A percentile compares a stretch with the other conserved stretches of the same genome.
Evolutionary conservation across 75 land plant species (phyloP).

Genomic region (Selaginella moellendorffii): DNA sequence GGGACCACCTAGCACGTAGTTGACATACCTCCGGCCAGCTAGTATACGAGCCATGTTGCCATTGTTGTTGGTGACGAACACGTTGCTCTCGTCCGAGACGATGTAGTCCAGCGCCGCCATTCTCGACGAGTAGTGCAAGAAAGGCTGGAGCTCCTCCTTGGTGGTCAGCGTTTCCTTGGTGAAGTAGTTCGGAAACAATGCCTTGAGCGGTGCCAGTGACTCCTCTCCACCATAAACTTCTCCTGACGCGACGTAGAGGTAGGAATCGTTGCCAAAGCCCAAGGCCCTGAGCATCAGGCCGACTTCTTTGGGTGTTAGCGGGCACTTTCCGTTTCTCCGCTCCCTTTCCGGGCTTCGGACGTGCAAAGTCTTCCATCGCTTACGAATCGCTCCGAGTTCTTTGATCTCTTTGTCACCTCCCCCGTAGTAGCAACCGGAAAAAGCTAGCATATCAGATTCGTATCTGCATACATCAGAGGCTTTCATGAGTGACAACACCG

Average conservation of each 20-base stretch:
- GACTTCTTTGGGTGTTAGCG: slow-evolving; percentile 88
- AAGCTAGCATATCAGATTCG: slow-evolving; percentile 99
- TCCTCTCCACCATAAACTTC: slow-evolving; percentile 94
- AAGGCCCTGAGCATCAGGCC: slow-evolving; percentile 85
- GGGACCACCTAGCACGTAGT: background rate
- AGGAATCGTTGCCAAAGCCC: slow-evolving; percentile 69
- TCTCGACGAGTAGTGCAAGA: slow-evolving; percentile 70
- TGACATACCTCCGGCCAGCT: slow-evolving; percentile 77
- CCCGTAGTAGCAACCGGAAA: slow-evolving; percentile 97
- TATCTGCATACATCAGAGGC: slow-evolving; percentile 36
- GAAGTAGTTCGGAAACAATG: slow-evolving; percentile 76
- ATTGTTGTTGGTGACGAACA: slow-evolving; percentile 92
- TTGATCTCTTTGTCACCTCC: slow-evolving; percentile 76
- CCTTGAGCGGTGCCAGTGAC: slow-evolving; percentile 66
- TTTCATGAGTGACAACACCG: background rate
- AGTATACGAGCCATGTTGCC: slow-evolving; percentile 98
- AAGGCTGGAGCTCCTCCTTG: slow-evolving; percentile 50
- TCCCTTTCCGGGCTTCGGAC: slow-evolving; percentile 72
- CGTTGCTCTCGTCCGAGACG: slow-evolving; percentile 90
- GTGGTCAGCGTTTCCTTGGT: slow-evolving; percentile 78
- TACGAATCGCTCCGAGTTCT: slow-evolving; percentile 72
- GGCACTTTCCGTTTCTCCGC: slow-evolving; percentile 80
- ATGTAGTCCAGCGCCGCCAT: slow-evolving; percentile 97
- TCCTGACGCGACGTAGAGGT: slow-evolving; percentile 92
- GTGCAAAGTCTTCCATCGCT: slow-evolving; percentile 77